A percentile compares a stretch with the other conserved stretches of the same genome.
Evolutionary conservation across 208 protist species (phyloP).

Genomic region (Trypanosoma avium): DNA sequence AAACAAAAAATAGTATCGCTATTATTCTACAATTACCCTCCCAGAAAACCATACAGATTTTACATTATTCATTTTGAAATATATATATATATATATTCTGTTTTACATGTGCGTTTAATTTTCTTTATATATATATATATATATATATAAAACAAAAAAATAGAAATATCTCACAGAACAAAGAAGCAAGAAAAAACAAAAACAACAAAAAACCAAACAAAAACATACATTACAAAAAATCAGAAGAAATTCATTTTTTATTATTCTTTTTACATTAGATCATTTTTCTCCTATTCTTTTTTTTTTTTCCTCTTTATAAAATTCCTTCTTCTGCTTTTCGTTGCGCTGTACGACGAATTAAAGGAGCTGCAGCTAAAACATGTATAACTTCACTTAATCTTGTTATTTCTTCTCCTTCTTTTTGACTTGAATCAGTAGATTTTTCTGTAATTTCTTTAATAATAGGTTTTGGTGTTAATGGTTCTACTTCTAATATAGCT

Average conservation of each 20-base stretch:
- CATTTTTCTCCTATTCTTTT: not conserved
- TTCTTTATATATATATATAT: too few relatives aligned
- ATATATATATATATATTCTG: slow-evolving; percentile 19
- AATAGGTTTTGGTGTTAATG: slow-evolving; percentile 60
- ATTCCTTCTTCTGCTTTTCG: slow-evolving; percentile 28
- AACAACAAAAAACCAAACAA: not conserved
- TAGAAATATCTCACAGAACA: not conserved
- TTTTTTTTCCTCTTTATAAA: slow-evolving; percentile 9
- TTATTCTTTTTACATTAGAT: too few relatives aligned
- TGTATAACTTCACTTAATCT: slow-evolving; percentile 64
- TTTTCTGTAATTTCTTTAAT: slow-evolving; percentile 69
- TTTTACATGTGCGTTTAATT: too few relatives aligned
- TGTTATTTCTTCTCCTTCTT: slow-evolving; percentile 18
- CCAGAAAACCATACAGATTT: not conserved
- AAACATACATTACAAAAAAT: not conserved
- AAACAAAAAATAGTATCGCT: slow-evolving; percentile 6
- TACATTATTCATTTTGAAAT: not conserved
- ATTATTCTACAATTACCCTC: too few relatives aligned
- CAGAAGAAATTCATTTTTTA: not conserved
- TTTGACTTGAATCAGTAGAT: slow-evolving; percentile 20
- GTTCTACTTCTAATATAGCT: slow-evolving; percentile 59
- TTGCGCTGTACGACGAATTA: slow-evolving; percentile 52
- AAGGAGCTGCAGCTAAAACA: slow-evolving; percentile 47
- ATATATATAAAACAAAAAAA: slow-evolving; percentile 18
- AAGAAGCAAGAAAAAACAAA: not conserved